Conservation (phyloP, 176 grass and related monocot genomes). For the Pontederia crassipes region DNA sequence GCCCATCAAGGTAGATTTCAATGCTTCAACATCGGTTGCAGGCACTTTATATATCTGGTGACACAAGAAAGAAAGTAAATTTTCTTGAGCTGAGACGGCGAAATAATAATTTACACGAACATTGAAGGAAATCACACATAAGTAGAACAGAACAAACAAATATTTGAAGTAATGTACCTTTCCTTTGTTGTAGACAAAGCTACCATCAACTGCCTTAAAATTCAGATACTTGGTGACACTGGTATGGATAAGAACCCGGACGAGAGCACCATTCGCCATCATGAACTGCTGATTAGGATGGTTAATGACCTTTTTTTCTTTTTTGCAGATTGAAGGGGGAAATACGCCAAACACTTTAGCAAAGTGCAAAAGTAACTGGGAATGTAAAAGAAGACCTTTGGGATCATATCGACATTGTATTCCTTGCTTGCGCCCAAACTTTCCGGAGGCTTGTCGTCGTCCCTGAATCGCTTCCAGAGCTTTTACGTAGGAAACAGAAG, state of each 20-base stretch:
- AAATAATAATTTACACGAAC: too few relatives aligned
- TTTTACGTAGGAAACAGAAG: background rate
- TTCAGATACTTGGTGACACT: constrained; percentile 85
- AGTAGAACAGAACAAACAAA: background rate
- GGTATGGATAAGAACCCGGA: constrained; percentile 78
- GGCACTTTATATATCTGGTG: constrained; percentile 89
- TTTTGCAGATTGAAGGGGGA: too few relatives aligned
- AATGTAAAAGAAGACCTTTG: constrained; percentile 39
- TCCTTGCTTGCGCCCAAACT: constrained; percentile 67
- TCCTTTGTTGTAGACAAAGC: constrained; percentile 87
- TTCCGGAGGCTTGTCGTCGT: constrained; percentile 46
- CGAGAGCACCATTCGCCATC: constrained; percentile 93
- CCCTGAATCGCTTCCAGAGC: constrained; percentile 85
- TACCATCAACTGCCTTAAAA: constrained; percentile 93
- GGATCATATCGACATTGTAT: constrained; percentile 96
- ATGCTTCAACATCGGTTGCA: constrained; percentile 74
- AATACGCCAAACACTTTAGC: background rate
- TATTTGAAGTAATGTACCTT: constrained; percentile 24
- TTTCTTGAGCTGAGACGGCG: background rate
- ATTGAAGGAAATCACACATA: too few relatives aligned
- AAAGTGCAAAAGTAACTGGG: background rate
- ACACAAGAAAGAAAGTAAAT: background rate
- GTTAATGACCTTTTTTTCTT: too few relatives aligned
- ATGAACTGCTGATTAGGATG: constrained; percentile 47
- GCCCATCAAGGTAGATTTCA: constrained; percentile 90